Base-by-base conservation (phyloP, 2,329 filamentous ascomycete genomes). In the Neoscytalidium dimidiatum region DNA sequence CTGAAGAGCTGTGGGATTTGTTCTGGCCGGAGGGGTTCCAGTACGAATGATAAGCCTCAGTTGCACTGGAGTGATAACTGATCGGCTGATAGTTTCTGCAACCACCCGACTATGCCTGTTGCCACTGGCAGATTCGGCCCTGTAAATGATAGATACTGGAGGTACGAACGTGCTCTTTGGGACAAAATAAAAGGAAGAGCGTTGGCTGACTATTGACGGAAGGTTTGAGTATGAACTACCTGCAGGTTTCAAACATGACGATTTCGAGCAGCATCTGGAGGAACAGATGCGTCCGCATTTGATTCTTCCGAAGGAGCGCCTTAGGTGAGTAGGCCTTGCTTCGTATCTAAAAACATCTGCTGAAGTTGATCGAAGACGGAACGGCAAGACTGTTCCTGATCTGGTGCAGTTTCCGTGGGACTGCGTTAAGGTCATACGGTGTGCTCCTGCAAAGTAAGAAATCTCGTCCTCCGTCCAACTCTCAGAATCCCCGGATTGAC, bases 321-420 rank as follows among this genome's bases (percentile, higher is more conserved):
- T 46, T 9, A 21, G 17, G 43, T 46, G 43, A 46, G 43, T 46
- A 21, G 11, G 4, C n/a, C 5, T 21, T 9, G 23, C n/a, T 9
- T 7, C 6, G 9, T 26, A 21, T 68, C 14, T 67, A 68, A 66
- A 62, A 64, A 5, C 61, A 68, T 44, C 51, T 68, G 17, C 64
- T 64, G 8, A 66, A 62, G 64, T 62, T 67, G 9, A 66, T 61
- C 13, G 21, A 67, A 19, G 38, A 19, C 19, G 56, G 61, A 19
- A 38, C 65, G 46, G 46, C 4, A 51, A n/a, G 13, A 51, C 14
- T 9, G 2, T n/a, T 14, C 6, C 11, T n/a, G 49, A 9, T 7
- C 26, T 13, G 11, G 64, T 56, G 17, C 8, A 19, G 29, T 38
- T 57, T 60, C 26, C 52, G 41, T 17, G 13, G 23, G 46, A 64